Base-by-base conservation (phyloP, 2,329 filamentous ascomycete species). In the Dactylonectria estremocensis region DNA sequence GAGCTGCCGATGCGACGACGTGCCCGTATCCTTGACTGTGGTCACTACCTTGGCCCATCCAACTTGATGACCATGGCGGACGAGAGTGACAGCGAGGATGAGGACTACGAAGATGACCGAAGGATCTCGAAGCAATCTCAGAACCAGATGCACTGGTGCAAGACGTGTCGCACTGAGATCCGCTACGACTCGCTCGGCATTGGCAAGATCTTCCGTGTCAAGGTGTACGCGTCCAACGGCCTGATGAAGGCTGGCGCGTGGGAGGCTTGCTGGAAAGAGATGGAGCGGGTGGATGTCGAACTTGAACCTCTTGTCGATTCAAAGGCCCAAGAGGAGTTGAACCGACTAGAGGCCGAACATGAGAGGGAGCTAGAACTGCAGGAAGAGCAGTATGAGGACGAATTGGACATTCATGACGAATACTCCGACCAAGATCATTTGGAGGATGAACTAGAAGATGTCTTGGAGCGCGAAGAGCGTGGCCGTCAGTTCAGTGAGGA, bases 271-370 rank as follows among this genome's bases (percentile, higher is more conserved):
- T 99, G 95, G 95, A 93, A 90, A 73, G 95, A 98, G 81, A 99
- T 99, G 96, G 96, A 99, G 82, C 89, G 95, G n/a, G 94, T 98
- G 0, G 96, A 99, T 77, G 93, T 97, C 1, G 95, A 98, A 80
- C 89, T 99, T 59, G 90, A 93, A 74, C 93, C 96, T 3, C 88
- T 91, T 76, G 87, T 95, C 11, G 88, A 90, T 18, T 79, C 88
- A 0, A 81, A 84, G 1, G 77, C 92, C 13, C 86, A 90, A 61
- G 86, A 87, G 18, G 89, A 90, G 71, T 82, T 95, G 20, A 88
- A 90, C 66, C 83, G 82, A n/a, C 80, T 91, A 9, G 84, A 83
- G 43, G 80, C 82, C 8, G 80, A 83, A 40, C 82, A 84, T 63
- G 82, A 88, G 77, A 82, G 77, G 61, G 80, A 76, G 60, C 57